A percentile compares a stretch with the other conserved stretches of the same genome.
phyloP scores from a whole-genome alignment of 2,329 filamentous ascomycete genomes.

The Didymella pomorum region DNA sequence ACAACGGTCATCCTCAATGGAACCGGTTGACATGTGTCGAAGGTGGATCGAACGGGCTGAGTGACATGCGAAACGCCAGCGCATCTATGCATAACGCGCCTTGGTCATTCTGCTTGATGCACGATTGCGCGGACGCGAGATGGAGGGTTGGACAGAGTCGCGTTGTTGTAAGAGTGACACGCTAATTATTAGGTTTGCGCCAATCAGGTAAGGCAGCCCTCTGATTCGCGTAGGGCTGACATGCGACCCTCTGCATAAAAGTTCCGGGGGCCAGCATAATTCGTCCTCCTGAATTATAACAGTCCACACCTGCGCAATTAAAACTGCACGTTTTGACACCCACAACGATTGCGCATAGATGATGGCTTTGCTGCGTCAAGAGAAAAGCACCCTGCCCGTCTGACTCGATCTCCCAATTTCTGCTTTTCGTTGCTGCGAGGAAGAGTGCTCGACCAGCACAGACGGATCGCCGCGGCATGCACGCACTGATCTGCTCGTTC shows the following conservation, averaged over 20 bases:
- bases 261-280: constrained; percentile 13
- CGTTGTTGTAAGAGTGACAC: constrained; percentile 18
- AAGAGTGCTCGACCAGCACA: constrained; percentile 18
- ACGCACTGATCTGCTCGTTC: constrained; percentile 29
- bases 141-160: constrained; percentile 11
- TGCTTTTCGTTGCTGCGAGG: constrained; percentile 13
- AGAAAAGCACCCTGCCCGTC: constrained; percentile 9
- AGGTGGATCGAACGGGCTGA: constrained; percentile 10
- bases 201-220: constrained; percentile 14
- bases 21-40: constrained; percentile 1
- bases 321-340: constrained; percentile 5
- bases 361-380: constrained; percentile 14
- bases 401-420: constrained; percentile 10
- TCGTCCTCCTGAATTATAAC: constrained; percentile 21
- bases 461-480: constrained; percentile 22
- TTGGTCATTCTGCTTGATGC: constrained; percentile 11
- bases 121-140: constrained; percentile 13
- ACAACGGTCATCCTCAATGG: constrained; percentile 15
- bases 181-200: constrained; percentile 14
- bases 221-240: constrained; percentile 21
- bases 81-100: constrained; percentile 21
- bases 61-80: constrained; percentile 18
- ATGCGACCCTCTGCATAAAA: constrained; percentile 19
- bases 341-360: constrained; percentile 15
- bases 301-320: constrained; percentile 16